Base-by-base conservation (phyloP, 345 rosid species). In the Isatis tinctoria region DNA sequence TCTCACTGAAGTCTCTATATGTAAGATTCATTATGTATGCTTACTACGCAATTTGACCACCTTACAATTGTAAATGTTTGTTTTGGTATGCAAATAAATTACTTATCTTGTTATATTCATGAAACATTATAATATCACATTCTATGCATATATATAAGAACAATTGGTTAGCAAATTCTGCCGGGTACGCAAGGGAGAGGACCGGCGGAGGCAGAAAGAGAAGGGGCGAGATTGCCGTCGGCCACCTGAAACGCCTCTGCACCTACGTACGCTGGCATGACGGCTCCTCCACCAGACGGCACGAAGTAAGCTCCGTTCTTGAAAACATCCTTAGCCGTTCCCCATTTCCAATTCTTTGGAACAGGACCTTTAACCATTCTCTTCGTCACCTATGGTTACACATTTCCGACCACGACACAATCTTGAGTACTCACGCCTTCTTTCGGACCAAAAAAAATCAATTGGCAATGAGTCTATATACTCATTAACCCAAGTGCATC, bases 271-370 rank as follows among this genome's bases (percentile, higher is more conserved):
- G 30, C 13, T 22, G 93, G 89, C 16, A 78, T 65, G 53, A 70
- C 79, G 20, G 83, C 78, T 60, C 89, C 90, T 62, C 90, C 93
- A 16, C 93, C 96, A 0, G 97, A 86, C 44, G 83, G 87, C 60
- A 80, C 80, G 64, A 93, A 93, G 81, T 75, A 79, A 12, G 98
- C 97, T 10, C 98, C 98, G 52, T 93, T 88, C 65, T 40, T 27
- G 72, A 90, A 85, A 20, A 85, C 79, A 63, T 93, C 97, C 33
- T 65, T 87, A 13, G 87, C 79, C 27, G 89, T 84, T 49, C 88
- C 69, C 96, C 97, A 88, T 63, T 83, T 93, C 95, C 97, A 90
- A 17, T 16, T 74, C 67, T 74, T 79, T 82, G 86, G 76, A 4
- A 68, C 64, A n/a, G 54, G 4, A 11, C 18, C 13, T 5, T 5